A percentile compares a stretch with the other conserved stretches of the same genome.
Conservation (phyloP, 257 asterid species). For the Ilex asprella region DNA sequence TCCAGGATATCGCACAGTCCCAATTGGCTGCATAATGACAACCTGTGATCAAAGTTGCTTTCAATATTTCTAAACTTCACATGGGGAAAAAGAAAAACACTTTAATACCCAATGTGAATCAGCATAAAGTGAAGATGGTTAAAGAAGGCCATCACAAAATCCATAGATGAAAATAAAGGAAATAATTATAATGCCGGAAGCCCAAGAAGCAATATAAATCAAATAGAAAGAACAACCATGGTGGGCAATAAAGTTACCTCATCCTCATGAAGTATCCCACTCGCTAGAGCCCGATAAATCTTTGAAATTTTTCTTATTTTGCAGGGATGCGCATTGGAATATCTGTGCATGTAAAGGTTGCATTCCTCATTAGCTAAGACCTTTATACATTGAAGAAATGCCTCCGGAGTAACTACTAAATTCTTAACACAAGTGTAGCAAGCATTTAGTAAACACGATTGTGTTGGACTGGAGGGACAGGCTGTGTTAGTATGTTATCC, state of each 20-base stretch:
- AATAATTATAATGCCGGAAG: conserved; percentile 4
- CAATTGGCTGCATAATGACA: conserved; percentile 80
- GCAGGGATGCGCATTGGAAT: conserved; percentile 29
- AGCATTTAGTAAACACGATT: too few species aligned
- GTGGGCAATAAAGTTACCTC: conserved; percentile 40
- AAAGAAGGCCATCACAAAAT: too few species aligned
- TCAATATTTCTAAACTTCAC: background rate
- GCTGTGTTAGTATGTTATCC: too few species aligned
- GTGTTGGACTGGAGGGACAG: too few species aligned
- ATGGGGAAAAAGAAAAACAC: background rate
- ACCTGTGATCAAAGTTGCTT: conserved; percentile 39
- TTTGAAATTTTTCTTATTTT: conserved; percentile 60
- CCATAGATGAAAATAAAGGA: background rate
- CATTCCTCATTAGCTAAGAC: conserved; percentile 4
- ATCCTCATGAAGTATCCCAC: conserved; percentile 57
- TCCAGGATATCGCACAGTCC: conserved; percentile 82
- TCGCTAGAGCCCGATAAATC: conserved; percentile 76
- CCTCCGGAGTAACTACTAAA: background rate
- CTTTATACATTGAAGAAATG: conserved; percentile 12
- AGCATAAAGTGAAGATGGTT: conserved; percentile 1
- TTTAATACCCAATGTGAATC: conserved; percentile 4
- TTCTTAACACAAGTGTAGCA: background rate
- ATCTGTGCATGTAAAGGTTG: conserved; percentile 25
- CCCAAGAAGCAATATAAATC: conserved; percentile 4
- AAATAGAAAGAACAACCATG: conserved; percentile 7